Evolutionary conservation across 371 early-diverging fungal genomes (phyloP), one percentile per base, ranked within the genome.

Genomic region (Batrachochytrium dendrobatidis): DNA sequence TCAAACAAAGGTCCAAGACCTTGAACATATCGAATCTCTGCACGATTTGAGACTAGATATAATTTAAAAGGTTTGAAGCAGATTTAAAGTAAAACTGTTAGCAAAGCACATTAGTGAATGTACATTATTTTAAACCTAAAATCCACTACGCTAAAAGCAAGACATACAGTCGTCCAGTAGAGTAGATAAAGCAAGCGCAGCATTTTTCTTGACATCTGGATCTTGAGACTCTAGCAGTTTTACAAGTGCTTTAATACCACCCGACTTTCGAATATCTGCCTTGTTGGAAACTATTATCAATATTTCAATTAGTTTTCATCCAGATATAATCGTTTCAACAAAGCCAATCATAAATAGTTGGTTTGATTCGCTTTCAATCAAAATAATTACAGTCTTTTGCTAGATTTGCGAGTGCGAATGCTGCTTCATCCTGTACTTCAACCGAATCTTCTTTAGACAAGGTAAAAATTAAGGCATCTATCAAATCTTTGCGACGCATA

Each of bases 201-300:
- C 56, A 59, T 74, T 77, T 63, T 76, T 76, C 57, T 75, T 75
- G 34, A 75, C 76, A 58, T 80, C 80, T 10, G 80, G 80, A 63
- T 80, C 80, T 5, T 61, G 45, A 0, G 67, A 65, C 3, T 76
- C 78, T 8, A 80, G 69, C 15, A 74, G 62, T 32, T 58, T 62
- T 8, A 80, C 76, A n/a, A 80, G 64, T 3, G 73, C 70, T 39
- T 71, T 73, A 34, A 80, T 68, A 2, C 77, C 80, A 17, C 77
- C 77, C 15, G 59, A 57, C 48, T 69, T 75, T 25, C 77, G 44
- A 34, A 80, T 80, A 4, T 74, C 77, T 4, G 76, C 55, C 62
- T 80, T 80, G 62, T 72, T 72, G 34, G 72, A 58, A 61, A 75
- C 80, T 79, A 58, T 35, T 35, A 34, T 4, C 24, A 8, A n/a